Base-by-base conservation (phyloP, 2,329 filamentous ascomycete species). In the Rasamsonia emersonii region DNA sequence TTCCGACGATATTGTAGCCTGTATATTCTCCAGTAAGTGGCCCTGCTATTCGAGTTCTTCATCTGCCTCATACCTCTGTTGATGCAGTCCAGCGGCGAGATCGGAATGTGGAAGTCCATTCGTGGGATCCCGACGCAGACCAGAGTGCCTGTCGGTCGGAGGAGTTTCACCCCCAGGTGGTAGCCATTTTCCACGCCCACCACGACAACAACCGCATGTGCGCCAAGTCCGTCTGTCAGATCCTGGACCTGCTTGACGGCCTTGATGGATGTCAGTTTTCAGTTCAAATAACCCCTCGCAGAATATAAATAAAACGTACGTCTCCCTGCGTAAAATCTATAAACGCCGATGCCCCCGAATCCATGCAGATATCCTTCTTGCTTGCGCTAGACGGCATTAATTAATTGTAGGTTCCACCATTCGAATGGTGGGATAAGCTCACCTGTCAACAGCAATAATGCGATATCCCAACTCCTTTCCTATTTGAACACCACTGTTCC, bases 81-180 rank as follows among this genome's bases (percentile, higher is more conserved):
- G 3, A 56, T 53, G 33, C 61, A 61, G 10, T 56, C 45, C 5
- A 62, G 54, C 0, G 59, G 59, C 13, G 50, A 51, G 44, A 62
- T 56, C n/a, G 58, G 58, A 9, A 63, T 56, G 49, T 58, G 54
- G 38, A 53, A 61, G 9, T 45, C 49, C 10, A 48, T 47, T 3
- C 51, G 53, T 10, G 59, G 59, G 16, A 63, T 37, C 0, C 59
- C 59, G 7, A 63, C 57, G 21, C 58, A 62, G 4, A 62, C 58
- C 25, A 63, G 50, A 0, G 60, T 59, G 1, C 59, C 59, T 17
- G 49, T 47, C 11, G 54, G 60, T 3, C 58, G 44, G 7, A 58
- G 45, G 10, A 62, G 47, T 10, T 46, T 43, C 5, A 54, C 48
- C 9, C 54, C 55, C 32, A 59, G 53, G 6, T 46, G 38, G 37